Evolutionary conservation across 1,284 basidiomycete genomes (phyloP), one percentile per base, ranked within the genome.

Genomic region (Tylopilus sp.): DNA sequence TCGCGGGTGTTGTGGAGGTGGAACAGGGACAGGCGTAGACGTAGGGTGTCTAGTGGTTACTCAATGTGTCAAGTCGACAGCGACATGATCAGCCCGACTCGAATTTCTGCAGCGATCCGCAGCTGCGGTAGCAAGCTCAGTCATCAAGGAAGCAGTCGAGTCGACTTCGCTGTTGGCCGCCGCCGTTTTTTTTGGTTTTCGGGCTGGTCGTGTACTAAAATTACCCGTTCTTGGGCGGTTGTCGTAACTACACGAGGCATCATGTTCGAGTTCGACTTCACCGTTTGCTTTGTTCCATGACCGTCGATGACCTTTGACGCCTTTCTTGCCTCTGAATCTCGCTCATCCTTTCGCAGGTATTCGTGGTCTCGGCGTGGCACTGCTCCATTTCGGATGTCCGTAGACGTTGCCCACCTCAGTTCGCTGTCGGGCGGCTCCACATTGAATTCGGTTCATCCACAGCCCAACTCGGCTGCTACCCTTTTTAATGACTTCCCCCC

Each of bases 201-300:
- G 4, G 23, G 7, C 25, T 25, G 25, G 25, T 7, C 25, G 15
- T 18, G 33, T 35, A 10, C 18, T 9, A 34, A 16, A 16, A 18
- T 34, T n/a, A 5, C 33, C 16, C 4, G 40, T 42, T 58, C 41
- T 56, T 47, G 58, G 42, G 54, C 59, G 41, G 43, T 19, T 60
- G 46, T 44, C 61, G 59, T 64, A 60, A 60, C n/a, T 4, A 23
- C 23, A 23, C 28, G 23, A n/a, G 0, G 18, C 7, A 23, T 62
- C 59, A 44, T 59, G 61, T 65, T 67, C 43, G 42, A 54, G 39
- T 61, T 49, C 28, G 23, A 36, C 41, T 48, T 66, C 45, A 59
- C 41, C 48, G 42, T 55, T 47, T 51, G 51, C 55, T 44, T 64
- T 63, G 52, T 66, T 55, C 53, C 58, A 65, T 68, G 63, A 55